Percentiles rank a stretch among this genome's conserved stretches.
phyloP scores from a whole-genome alignment of 1,284 basidiomycete species.

The Tylopilus sp. region DNA sequence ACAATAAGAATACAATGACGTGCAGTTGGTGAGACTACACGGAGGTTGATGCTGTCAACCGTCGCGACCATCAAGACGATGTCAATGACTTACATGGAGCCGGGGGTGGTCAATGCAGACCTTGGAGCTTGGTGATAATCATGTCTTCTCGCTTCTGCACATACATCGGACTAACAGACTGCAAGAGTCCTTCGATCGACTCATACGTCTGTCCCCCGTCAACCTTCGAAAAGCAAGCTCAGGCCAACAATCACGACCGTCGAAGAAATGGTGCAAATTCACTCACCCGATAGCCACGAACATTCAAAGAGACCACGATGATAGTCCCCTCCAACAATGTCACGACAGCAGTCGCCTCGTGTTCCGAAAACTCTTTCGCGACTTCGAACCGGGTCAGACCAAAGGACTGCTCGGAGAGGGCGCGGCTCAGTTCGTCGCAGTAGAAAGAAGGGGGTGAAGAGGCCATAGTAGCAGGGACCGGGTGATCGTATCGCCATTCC shows the following conservation, averaged over 20 bases:
- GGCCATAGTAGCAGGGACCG: conserved; percentile 17
- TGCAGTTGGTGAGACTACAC: neutral
- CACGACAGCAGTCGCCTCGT: conserved; percentile 52
- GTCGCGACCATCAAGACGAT: neutral
- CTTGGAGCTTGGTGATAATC: conserved; percentile 47
- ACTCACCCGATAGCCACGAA: conserved; percentile 56
- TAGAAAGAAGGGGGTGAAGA: conserved; percentile 40
- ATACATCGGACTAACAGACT: conserved; percentile 50
- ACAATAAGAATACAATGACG: conserved; percentile 16
- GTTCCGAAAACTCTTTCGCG: conserved; percentile 31
- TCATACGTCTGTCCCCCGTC: conserved; percentile 41
- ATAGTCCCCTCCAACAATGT: conserved; percentile 51
- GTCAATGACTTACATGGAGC: conserved; percentile 9
- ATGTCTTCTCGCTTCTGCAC: conserved; percentile 42
- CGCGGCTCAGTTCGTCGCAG: conserved; percentile 48
- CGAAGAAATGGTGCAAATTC: conserved; percentile 10
- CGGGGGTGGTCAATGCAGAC: conserved; percentile 33
- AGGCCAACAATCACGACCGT: conserved; percentile 9
- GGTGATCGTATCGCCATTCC: conserved; percentile 17
- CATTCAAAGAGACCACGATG: conserved; percentile 47
- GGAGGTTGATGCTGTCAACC: conserved; percentile 6
- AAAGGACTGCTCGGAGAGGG: conserved; percentile 57
- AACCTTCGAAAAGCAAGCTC: conserved; percentile 10
- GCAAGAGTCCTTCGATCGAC: conserved; percentile 54
- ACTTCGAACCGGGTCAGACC: conserved; percentile 50